These are phyloP conservation scores for Leishmania braziliensis DNA, from an alignment of 208 protist genomes.

Conservation along the genomic window DNA sequence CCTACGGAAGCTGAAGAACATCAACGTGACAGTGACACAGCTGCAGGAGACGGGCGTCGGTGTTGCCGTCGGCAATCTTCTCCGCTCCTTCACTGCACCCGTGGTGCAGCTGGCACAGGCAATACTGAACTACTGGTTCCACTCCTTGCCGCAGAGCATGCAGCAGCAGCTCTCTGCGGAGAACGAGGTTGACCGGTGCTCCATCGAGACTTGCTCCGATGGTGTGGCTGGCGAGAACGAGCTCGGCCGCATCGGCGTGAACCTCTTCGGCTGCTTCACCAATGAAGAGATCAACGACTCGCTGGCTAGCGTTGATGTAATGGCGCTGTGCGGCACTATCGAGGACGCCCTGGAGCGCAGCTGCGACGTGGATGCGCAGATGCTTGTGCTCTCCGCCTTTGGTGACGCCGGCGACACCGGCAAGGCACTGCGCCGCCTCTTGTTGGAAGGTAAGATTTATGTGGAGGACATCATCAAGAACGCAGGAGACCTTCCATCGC, in stretches of 20 bases:
- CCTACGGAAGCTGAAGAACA: constrained; percentile 43
- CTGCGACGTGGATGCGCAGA: constrained; percentile 41
- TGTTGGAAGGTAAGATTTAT: constrained; percentile 55
- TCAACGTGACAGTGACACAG: constrained; percentile 62
- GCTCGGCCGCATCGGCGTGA: constrained; percentile 62
- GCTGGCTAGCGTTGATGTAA: constrained; percentile 28
- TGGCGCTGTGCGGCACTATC: constrained; percentile 37
- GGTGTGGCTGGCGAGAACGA: constrained; percentile 22
- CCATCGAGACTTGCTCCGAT: constrained; percentile 47
- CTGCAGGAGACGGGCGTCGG: constrained; percentile 57
- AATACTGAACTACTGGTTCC: constrained; percentile 81
- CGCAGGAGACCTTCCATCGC: constrained; percentile 31
- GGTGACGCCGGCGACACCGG: constrained; percentile 32
- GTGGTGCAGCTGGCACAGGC: constrained; percentile 56
- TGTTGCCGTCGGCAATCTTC: constrained; percentile 59
- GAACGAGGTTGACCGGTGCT: constrained; percentile 53
- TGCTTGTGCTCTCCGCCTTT: constrained; percentile 39
- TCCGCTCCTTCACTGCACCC: constrained; percentile 36
- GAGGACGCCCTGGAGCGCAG: constrained; percentile 38
- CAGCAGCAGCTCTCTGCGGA: constrained; percentile 42
- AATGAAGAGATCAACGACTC: constrained; percentile 70
- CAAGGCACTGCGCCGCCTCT: constrained; percentile 43
- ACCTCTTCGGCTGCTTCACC: constrained; percentile 64
- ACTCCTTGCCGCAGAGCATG: constrained; percentile 42
- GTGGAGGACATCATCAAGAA: constrained; percentile 49